A percentile compares a stretch with the other conserved stretches of the same genome.
Evolutionary conservation across 2,329 filamentous ascomycete genomes (phyloP).

Genomic region (Sodiomyces alkalinus): DNA sequence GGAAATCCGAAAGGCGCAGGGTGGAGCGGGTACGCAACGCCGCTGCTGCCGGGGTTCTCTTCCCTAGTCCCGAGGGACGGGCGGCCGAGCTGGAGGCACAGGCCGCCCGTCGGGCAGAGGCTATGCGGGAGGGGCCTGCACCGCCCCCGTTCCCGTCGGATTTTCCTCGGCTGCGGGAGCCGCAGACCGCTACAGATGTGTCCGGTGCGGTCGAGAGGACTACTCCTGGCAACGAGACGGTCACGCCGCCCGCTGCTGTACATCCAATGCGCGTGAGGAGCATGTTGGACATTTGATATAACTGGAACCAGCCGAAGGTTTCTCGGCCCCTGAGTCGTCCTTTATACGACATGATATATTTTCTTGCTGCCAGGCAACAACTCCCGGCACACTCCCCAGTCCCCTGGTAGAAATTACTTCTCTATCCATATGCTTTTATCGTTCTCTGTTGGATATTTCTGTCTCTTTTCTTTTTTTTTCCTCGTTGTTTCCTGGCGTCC

Average conservation of each 20-base stretch:
- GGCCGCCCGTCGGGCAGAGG: slow-evolving; percentile 20
- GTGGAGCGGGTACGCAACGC: slow-evolving; percentile 26
- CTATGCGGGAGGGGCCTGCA: slow-evolving; percentile 27
- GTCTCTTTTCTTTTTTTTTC: too few species aligned
- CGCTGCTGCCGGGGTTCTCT: slow-evolving; percentile 29
- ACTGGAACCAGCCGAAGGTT: too few species aligned
- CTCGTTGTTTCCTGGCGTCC: too few species aligned
- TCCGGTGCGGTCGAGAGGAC: slow-evolving; percentile 22
- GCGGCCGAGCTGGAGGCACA: slow-evolving; percentile 10
- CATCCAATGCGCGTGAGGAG: slow-evolving; percentile 39
- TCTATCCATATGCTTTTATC: too few species aligned
- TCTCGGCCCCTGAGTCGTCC: not conserved
- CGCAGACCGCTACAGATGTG: slow-evolving; percentile 6
- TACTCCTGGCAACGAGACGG: slow-evolving; percentile 14
- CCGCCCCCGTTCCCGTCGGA: slow-evolving; percentile 25
- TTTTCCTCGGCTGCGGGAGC: too few species aligned
- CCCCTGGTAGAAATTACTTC: too few species aligned
- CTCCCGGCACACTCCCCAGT: too few species aligned
- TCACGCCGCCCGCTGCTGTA: slow-evolving; percentile 28
- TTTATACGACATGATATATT: too few species aligned
- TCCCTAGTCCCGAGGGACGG: slow-evolving; percentile 22
- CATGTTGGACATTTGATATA: slow-evolving; percentile 40
- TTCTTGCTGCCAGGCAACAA: too few species aligned
- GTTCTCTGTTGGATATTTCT: too few species aligned
- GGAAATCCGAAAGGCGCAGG: slow-evolving; percentile 28